A percentile compares a stretch with the other conserved stretches of the same genome.
phyloP scores from a whole-genome alignment of 2,329 filamentous ascomycete species.

The Aspergillus sp. region DNA sequence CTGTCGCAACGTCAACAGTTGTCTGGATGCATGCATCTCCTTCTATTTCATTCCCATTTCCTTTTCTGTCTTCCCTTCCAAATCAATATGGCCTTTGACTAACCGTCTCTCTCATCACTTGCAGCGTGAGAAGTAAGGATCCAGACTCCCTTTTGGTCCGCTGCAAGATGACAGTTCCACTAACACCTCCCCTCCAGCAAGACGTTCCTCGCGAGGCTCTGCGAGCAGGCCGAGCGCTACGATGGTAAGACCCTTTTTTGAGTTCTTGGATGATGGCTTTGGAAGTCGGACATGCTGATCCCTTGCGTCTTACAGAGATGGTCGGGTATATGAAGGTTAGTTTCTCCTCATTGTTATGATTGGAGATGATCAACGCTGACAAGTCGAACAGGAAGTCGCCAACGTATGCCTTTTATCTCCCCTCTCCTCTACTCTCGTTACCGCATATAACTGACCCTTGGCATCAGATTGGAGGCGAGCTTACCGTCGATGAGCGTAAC shows the following conservation, averaged over 20 bases:
- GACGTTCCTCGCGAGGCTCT: constrained; percentile 99
- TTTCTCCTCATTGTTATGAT: constrained; percentile 13
- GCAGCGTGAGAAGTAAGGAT: constrained; percentile 65
- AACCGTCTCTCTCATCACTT: constrained; percentile 24
- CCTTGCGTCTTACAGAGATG: constrained; percentile 62
- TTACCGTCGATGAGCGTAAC: constrained; percentile 73
- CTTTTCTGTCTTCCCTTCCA: background rate
- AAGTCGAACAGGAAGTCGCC: constrained; percentile 71
- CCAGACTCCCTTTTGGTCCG: constrained; percentile 21
- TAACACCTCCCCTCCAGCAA: constrained; percentile 62
- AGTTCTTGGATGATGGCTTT: background rate
- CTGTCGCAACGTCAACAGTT: constrained; percentile 11
- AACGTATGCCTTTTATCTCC: constrained; percentile 55
- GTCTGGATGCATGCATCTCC: constrained; percentile 17
- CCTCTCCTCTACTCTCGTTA: constrained; percentile 7
- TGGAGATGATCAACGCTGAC: constrained; percentile 13
- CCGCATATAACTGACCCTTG: constrained; percentile 14
- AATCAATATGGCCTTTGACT: constrained; percentile 23
- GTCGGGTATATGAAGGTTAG: constrained; percentile 95
- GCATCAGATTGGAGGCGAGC: constrained; percentile 58
- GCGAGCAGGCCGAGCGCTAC: constrained; percentile 99
- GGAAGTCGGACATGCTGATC: constrained; percentile 18
- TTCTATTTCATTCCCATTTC: background rate
- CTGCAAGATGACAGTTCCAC: constrained; percentile 17
- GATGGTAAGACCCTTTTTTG: constrained; percentile 60